Percentiles rank a stretch among this genome's conserved stretches.
These are phyloP conservation scores for Beta corolliflora DNA, from an alignment of 179 eudicot genomes.

Conservation along the genomic window DNA sequence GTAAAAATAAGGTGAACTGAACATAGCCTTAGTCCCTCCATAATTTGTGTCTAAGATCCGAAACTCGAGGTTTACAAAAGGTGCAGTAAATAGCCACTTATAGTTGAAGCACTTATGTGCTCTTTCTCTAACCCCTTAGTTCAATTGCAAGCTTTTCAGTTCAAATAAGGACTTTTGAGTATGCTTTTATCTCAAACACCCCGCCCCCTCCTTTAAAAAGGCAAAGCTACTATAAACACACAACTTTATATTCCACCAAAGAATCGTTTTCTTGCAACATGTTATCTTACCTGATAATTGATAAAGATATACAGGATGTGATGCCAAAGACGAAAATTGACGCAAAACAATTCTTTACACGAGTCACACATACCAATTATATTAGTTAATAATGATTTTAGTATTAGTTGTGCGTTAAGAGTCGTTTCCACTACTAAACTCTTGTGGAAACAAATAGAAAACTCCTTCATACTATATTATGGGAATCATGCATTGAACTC, in stretches of 20 bases:
- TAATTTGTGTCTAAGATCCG: too few relatives aligned
- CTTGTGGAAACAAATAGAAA: not conserved
- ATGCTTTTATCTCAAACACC: not conserved
- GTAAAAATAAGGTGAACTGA: too few relatives aligned
- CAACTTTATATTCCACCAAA: not conserved
- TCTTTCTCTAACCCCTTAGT: not conserved
- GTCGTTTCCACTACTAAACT: not conserved
- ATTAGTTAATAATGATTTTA: not conserved
- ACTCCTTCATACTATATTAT: not conserved
- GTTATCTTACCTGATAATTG: not conserved
- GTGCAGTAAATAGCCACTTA: too few relatives aligned
- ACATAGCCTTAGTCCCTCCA: too few relatives aligned
- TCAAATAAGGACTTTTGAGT: not conserved
- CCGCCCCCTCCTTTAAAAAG: not conserved
- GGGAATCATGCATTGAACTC: constrained; percentile 6
- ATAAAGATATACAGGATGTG: too few relatives aligned
- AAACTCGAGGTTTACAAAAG: too few relatives aligned
- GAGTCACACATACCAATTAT: not conserved
- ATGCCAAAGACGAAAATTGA: not conserved
- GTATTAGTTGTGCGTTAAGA: not conserved
- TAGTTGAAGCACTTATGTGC: too few relatives aligned
- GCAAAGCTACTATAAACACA: not conserved
- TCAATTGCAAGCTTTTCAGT: not conserved
- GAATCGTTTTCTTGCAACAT: not conserved
- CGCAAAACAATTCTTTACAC: not conserved